phyloP scores from a whole-genome alignment of 768 basidiomycete species.

The Lenzites betulinus region DNA sequence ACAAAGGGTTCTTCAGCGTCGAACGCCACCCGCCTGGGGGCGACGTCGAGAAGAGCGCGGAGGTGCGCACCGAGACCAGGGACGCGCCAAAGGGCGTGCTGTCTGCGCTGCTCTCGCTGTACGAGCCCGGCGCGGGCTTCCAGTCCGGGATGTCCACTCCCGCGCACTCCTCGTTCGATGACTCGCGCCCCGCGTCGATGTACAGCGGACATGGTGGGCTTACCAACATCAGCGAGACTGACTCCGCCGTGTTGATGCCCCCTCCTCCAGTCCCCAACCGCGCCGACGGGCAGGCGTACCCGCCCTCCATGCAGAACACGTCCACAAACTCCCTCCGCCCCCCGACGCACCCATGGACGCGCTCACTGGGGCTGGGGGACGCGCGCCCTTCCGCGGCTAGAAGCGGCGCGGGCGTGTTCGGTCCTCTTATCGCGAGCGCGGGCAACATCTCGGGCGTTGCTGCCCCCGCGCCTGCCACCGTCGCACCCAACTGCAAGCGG shows the following conservation, averaged over 20 bases:
- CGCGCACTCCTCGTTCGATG: slow-evolving; percentile 27
- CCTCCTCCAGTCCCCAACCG: neutral
- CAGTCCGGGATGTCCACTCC: slow-evolving; percentile 27
- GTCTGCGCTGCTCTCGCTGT: slow-evolving; percentile 64
- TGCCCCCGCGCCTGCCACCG: slow-evolving; percentile 49
- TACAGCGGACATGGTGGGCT: slow-evolving; percentile 11
- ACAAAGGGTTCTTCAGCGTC: slow-evolving; percentile 13
- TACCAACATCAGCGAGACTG: neutral
- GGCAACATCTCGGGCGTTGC: slow-evolving; percentile 64
- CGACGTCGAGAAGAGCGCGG: slow-evolving; percentile 28
- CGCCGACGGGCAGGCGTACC: neutral
- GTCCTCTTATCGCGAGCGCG: slow-evolving; percentile 70
- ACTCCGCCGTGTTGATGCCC: slow-evolving; percentile 9
- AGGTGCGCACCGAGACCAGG: slow-evolving; percentile 20
- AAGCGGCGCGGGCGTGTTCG: slow-evolving; percentile 64
- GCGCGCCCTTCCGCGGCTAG: slow-evolving; percentile 40
- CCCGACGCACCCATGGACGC: slow-evolving; percentile 19
- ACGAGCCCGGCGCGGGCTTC: slow-evolving; percentile 41
- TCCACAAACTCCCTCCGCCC: slow-evolving; percentile 12
- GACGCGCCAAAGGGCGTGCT: slow-evolving; percentile 53
- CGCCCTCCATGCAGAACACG: slow-evolving; percentile 1
- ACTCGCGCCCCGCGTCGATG: slow-evolving; percentile 21
- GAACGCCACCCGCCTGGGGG: slow-evolving; percentile 6
- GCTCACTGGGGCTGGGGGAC: slow-evolving; percentile 17
- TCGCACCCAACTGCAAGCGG: slow-evolving; percentile 59